A percentile compares a stretch with the other conserved stretches of the same genome.
phyloP scores from a whole-genome alignment of 2,329 filamentous ascomycete genomes.

The Aspergillus novoparasiticus region DNA sequence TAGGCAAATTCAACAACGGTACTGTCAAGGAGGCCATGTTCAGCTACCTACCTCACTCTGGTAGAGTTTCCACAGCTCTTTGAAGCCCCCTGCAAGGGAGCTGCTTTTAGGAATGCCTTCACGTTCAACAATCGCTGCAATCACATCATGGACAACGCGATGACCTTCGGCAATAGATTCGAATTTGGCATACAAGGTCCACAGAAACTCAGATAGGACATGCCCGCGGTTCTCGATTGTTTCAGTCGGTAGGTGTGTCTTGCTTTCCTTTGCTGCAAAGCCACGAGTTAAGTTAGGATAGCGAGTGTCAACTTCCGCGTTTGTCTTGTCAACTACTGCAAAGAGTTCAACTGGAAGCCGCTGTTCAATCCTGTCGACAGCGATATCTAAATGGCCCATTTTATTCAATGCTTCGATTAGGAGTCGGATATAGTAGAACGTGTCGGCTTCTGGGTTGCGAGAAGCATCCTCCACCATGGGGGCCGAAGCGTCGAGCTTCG shows the following conservation, averaged over 20 bases:
- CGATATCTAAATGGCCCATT: slow-evolving; percentile 80
- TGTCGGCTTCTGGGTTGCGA: slow-evolving; percentile 92
- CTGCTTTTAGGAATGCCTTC: slow-evolving; percentile 68
- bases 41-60: slow-evolving; percentile 71
- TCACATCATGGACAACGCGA: slow-evolving; percentile 88
- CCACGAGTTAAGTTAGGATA: slow-evolving; percentile 77
- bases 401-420: slow-evolving; percentile 89
- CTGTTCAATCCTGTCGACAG: slow-evolving; percentile 89
- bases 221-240: slow-evolving; percentile 77
- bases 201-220: slow-evolving; percentile 87
- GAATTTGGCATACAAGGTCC: slow-evolving; percentile 93
- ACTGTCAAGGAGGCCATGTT: background rate
- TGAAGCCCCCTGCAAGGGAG: slow-evolving; percentile 82
- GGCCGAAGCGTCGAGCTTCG: slow-evolving; percentile 56
- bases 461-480: slow-evolving; percentile 81
- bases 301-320: slow-evolving; percentile 88
- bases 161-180: slow-evolving; percentile 96
- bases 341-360: slow-evolving; percentile 92
- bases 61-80: slow-evolving; percentile 95
- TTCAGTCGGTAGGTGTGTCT: slow-evolving; percentile 63
- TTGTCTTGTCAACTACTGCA: slow-evolving; percentile 89
- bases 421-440: slow-evolving; percentile 87
- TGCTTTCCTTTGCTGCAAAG: slow-evolving; percentile 49
- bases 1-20: slow-evolving; percentile 13
- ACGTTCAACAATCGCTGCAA: slow-evolving; percentile 80